Evolutionary conservation across 2,329 filamentous ascomycete species (phyloP).

Genomic region (Epichloe sylvatica): DNA sequence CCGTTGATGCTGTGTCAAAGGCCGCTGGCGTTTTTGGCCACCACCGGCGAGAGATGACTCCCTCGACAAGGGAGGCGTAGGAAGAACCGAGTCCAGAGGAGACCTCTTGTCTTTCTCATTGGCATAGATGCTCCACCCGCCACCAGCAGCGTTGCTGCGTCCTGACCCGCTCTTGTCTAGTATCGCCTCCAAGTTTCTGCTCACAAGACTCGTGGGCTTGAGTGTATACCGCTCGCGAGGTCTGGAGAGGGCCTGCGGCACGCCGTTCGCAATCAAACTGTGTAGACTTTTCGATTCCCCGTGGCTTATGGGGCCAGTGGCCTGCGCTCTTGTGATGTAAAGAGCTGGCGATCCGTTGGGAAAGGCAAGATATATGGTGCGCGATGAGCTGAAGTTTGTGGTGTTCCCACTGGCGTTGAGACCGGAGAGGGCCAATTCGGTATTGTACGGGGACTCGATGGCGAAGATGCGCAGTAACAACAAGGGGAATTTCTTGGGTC

Average conservation of each 20-base stretch:
- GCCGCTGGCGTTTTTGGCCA: conserved; percentile 15
- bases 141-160: conserved; percentile 56
- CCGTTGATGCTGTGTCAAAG: conserved; percentile 16
- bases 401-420: conserved; percentile 18
- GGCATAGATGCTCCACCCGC: conserved; percentile 68
- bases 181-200: conserved; percentile 57
- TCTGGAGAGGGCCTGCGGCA: conserved; percentile 69
- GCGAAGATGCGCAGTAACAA: conserved; percentile 67
- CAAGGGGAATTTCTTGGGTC: conserved; percentile 54
- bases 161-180: conserved; percentile 55
- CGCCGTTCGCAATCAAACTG: conserved; percentile 59
- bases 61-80: conserved; percentile 30
- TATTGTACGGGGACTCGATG: conserved; percentile 68
- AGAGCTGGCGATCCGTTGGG: conserved; percentile 67
- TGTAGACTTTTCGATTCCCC: conserved; percentile 51
- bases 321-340: conserved; percentile 46
- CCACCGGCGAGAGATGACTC: conserved; percentile 16
- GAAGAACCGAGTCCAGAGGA: conserved; percentile 39
- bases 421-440: conserved; percentile 32
- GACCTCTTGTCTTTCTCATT: conserved; percentile 42
- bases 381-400: conserved; percentile 46
- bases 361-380: conserved; percentile 68
- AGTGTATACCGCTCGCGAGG: conserved; percentile 60
- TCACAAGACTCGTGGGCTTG: conserved; percentile 51
- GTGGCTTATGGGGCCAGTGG: conserved; percentile 25